These are phyloP conservation scores for Russula olivacea DNA, from an alignment of 768 basidiomycete genomes.

Conservation along the genomic window DNA sequence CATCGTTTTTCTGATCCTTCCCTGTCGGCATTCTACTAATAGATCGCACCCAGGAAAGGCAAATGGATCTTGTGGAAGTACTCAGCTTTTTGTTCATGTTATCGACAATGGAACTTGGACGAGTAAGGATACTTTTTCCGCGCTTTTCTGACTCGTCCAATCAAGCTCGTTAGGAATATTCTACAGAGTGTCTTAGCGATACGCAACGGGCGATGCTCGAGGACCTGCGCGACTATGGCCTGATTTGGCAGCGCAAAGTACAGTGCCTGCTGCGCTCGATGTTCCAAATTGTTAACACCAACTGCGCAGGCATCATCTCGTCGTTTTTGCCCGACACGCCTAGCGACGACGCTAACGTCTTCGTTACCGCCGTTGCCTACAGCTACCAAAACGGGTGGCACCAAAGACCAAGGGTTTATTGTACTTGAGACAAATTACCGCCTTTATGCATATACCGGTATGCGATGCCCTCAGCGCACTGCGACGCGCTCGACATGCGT, in stretches of 20 bases:
- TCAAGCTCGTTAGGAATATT: constrained; percentile 65
- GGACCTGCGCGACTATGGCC: constrained; percentile 91
- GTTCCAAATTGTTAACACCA: background rate
- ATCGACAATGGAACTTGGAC: constrained; percentile 91
- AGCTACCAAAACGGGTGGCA: constrained; percentile 47
- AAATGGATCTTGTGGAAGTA: constrained; percentile 91
- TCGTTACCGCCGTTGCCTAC: constrained; percentile 76
- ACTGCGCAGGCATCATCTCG: constrained; percentile 56
- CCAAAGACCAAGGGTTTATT: constrained; percentile 80
- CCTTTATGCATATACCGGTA: constrained; percentile 96
- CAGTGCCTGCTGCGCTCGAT: background rate
- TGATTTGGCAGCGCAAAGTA: constrained; percentile 83
- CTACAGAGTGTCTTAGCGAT: constrained; percentile 68
- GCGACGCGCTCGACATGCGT: background rate
- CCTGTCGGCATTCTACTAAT: background rate
- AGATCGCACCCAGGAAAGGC: constrained; percentile 53
- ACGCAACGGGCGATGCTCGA: constrained; percentile 84
- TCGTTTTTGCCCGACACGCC: constrained; percentile 89
- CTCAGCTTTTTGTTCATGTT: constrained; percentile 95
- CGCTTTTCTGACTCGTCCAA: constrained; percentile 12
- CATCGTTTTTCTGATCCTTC: constrained; percentile 4
- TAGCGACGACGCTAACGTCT: constrained; percentile 91
- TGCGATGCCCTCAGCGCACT: constrained; percentile 15
- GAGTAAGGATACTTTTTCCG: constrained; percentile 44
- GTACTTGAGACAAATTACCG: constrained; percentile 98